Base-by-base conservation (phyloP, 2,329 filamentous ascomycete genomes). In the Hymenoscyphus fructigenus region DNA sequence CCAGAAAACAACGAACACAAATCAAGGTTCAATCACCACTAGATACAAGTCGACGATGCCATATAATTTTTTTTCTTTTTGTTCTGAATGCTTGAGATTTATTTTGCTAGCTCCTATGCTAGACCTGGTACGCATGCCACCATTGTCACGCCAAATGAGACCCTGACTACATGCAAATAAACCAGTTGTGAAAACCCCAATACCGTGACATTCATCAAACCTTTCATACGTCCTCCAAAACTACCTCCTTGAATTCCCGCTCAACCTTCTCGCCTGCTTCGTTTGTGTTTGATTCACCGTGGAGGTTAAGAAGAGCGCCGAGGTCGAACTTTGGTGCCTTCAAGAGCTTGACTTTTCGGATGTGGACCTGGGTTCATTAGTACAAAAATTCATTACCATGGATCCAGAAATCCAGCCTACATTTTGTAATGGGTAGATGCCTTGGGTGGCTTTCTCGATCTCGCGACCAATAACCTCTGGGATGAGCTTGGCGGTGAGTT, bases 261-360 rank as follows among this genome's bases (percentile, higher is more conserved):
- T 98, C 95, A 74, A 96, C 92, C 92, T 97, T 98, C 84, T 97
- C 92, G 77, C 95, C 95, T 80, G 93, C 88, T 84, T 99, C 95
- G 80, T 98, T 93, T 76, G 92, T 93, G 78, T 88, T 90, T 70
- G 93, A 96, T 88, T 99, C 95, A 83, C 95, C 95, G 86, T 99
- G 95, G 77, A 99, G 90, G 81, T 91, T 91, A 82, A 99, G 90
- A 75, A 99, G 88, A 76, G 92, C 91, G 83, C 95, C 95, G 73
- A 99, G 91, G 80, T 99, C 95, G 86, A 99, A 98, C 88, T 99
- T 99, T 79, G 95, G 95, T 73, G 90, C 83, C 90, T 99, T 99
- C 76, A 99, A 87, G 76, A 99, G 91, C 90, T 99, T 99, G 79
- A 99, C 94, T 89, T 99, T 99, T 84, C 95, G 93, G 83, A 99